Base-by-base conservation (phyloP, 2,329 filamentous ascomycete genomes). In the Penicillium paneum region DNA sequence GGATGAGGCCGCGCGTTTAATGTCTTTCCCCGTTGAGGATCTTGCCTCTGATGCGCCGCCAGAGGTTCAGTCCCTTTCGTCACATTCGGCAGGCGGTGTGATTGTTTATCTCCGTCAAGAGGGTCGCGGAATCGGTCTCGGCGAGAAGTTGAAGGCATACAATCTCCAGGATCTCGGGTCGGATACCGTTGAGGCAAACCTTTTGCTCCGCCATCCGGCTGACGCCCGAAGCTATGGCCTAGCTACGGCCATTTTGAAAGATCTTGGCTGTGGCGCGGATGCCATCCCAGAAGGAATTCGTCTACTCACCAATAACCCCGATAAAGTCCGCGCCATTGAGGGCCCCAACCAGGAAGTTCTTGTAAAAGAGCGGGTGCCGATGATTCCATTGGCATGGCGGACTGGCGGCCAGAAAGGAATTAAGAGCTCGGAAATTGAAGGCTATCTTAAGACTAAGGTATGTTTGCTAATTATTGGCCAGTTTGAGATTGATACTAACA, bases 21-120 rank as follows among this genome's bases (percentile, higher is more conserved):
- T 99, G 94, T 88, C 89, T 15, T 78, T 91, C 28, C 86, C 79
- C 0, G 70, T 73, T 26, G 66, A 74, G 28, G 64, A 70, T 1
- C 55, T 73, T 19, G 57, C 62, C 13, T 64, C 65, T 7, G 63
- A 68, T 35, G 65, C 65, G 19, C 64, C 63, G 17, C 61, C 65
- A 53, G 63, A 65, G 51, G 55, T 58, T 5, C 58, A 62, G 24
- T 65, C 66, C 19, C 59, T 66, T 47, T 85, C 10, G 71, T 76
- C 57, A 79, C 79, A 78, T 49, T 82, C 79, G 2, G 78, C 80
- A 1, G 92, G 92, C 15, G 94, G 94, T 32, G 91, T 96, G 50
- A 96, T 99, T 62, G 87, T 99, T 64, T 99, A 99, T 69, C 80
- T 99, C 21, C 87, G 94, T 21, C 94, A 99, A 74, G 94, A 99